A percentile compares a stretch with the other conserved stretches of the same genome.
Conservation (phyloP, 2,329 filamentous ascomycete genomes). For the Orbilia ellipsospora region DNA sequence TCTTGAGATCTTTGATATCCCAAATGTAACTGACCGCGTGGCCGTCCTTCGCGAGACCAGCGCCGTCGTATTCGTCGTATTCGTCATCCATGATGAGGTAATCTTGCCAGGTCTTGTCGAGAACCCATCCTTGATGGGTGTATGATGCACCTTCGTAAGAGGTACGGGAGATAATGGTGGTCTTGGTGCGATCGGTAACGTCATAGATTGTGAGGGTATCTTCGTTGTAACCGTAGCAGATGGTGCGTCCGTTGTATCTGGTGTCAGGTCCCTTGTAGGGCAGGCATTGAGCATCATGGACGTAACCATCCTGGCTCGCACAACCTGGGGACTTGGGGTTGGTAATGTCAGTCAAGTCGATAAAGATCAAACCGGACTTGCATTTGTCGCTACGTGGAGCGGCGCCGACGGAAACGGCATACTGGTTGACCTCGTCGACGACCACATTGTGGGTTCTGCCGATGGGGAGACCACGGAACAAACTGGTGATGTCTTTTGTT, state of each 20-base stretch:
- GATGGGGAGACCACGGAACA: conserved; percentile 58
- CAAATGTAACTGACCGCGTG: conserved; percentile 64
- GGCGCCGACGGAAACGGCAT: conserved; percentile 63
- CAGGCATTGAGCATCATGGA: conserved; percentile 72
- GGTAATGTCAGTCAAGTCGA: conserved; percentile 68
- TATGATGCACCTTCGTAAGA: conserved; percentile 70
- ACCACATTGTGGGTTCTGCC: conserved; percentile 65
- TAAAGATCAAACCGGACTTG: conserved; percentile 70
- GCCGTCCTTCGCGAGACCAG: conserved; percentile 60
- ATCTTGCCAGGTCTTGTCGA: conserved; percentile 64
- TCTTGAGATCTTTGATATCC: conserved; percentile 63
- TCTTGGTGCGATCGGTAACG: conserved; percentile 65
- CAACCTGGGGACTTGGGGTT: conserved; percentile 69
- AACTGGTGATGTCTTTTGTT: conserved; percentile 63
- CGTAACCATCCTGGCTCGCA: conserved; percentile 69
- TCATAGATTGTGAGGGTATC: conserved; percentile 63
- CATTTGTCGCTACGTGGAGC: conserved; percentile 63
- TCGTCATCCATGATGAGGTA: conserved; percentile 65
- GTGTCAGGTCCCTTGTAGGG: conserved; percentile 58
- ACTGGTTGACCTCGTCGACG: conserved; percentile 65
- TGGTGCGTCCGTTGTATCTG: conserved; percentile 57
- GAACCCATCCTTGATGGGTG: conserved; percentile 70
- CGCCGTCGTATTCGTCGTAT: conserved; percentile 62
- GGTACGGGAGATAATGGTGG: conserved; percentile 67
- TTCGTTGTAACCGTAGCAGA: conserved; percentile 60